phyloP scores from a whole-genome alignment of 306 rosid species.

The Clitoria ternatea region DNA sequence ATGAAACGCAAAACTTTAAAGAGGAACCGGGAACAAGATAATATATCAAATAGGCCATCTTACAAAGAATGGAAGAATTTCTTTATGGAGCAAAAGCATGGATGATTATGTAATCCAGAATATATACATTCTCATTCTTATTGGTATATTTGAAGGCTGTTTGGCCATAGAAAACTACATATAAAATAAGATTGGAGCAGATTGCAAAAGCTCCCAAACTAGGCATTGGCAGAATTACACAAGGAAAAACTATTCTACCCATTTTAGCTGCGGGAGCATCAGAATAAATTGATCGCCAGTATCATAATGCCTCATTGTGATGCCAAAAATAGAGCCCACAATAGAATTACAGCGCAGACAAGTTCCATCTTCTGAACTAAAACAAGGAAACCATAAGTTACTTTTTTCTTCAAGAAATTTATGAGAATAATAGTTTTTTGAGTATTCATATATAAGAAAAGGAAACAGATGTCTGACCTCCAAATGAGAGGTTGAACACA shows the following conservation, averaged over 20 bases:
- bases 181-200: conserved; percentile 8
- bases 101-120: conserved; percentile 23
- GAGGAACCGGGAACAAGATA: too few species aligned
- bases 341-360: conserved; percentile 13
- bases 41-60: too few species aligned
- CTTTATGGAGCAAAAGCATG: conserved; percentile 6
- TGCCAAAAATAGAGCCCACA: conserved; percentile 22
- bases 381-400: conserved; percentile 12
- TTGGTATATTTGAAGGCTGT: conserved; percentile 30
- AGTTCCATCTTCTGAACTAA: conserved; percentile 30
- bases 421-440: too few species aligned
- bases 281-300: conserved; percentile 22
- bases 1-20: too few species aligned
- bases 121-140: conserved; percentile 48
- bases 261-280: conserved; percentile 25
- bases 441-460: neutral
- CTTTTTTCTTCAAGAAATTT: neutral
- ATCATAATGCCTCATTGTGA: conserved; percentile 28
- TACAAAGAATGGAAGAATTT: conserved; percentile 15
- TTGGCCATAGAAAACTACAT: conserved; percentile 37
- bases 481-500: conserved; percentile 40
- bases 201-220: conserved; percentile 39
- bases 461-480: conserved; percentile 45
- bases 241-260: conserved; percentile 45
- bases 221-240: conserved; percentile 38